Evolutionary conservation across 2,329 filamentous ascomycete species (phyloP).

Genomic region (Colletotrichum sidae): DNA sequence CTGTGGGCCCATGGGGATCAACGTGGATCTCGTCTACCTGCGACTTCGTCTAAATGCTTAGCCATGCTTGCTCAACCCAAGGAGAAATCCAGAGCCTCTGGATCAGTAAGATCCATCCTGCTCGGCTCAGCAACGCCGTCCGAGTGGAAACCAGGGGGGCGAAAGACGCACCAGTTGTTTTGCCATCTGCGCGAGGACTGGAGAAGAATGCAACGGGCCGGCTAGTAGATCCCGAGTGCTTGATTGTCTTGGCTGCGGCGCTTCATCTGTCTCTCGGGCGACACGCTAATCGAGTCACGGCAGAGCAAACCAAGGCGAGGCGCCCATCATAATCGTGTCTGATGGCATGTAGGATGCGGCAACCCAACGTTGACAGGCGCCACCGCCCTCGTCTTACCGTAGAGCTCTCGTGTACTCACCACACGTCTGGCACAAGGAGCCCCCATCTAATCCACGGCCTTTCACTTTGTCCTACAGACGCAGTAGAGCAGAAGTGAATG

Average conservation of each 20-base stretch:
- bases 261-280: slow-evolving; percentile 8
- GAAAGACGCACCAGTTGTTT: slow-evolving; percentile 8
- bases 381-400: slow-evolving; percentile 19
- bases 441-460: slow-evolving; percentile 12
- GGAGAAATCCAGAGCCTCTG: slow-evolving; percentile 12
- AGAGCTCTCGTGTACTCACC: slow-evolving; percentile 1
- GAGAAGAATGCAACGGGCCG: slow-evolving; percentile 25
- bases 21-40: slow-evolving; percentile 19
- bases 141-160: slow-evolving; percentile 21
- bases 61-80: slow-evolving; percentile 22
- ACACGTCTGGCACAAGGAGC: not conserved
- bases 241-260: slow-evolving; percentile 19
- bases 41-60: slow-evolving; percentile 36
- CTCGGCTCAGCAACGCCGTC: slow-evolving; percentile 23
- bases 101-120: slow-evolving; percentile 1
- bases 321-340: not conserved
- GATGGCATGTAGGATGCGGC: slow-evolving; percentile 3
- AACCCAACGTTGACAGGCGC: slow-evolving; percentile 21
- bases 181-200: slow-evolving; percentile 20
- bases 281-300: not conserved
- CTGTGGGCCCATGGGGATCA: slow-evolving; percentile 5
- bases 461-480: not conserved
- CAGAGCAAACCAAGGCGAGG: not conserved
- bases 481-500: not conserved
- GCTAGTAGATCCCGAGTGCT: slow-evolving; percentile 28